Percentiles rank a stretch among this genome's conserved stretches.
Evolutionary conservation across 2,329 filamentous ascomycete species (phyloP).

Genomic region (Scorias spongiosa): DNA sequence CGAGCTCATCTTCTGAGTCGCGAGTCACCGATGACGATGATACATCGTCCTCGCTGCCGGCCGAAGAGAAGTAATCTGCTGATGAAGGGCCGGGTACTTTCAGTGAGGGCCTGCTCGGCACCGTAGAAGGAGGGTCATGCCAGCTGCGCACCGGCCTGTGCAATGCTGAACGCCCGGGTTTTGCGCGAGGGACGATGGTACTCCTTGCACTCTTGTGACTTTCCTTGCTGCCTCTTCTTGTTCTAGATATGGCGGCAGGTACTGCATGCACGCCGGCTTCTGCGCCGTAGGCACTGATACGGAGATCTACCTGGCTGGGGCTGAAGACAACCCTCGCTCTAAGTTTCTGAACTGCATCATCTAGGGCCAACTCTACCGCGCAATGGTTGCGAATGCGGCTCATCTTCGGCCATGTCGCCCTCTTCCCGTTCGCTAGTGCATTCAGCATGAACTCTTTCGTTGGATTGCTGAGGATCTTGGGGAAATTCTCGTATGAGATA

Average conservation of each 20-base stretch:
- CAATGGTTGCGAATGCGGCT: constrained; percentile 74
- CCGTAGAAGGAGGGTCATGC: neutral
- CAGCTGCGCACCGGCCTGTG: neutral
- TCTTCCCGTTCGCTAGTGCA: constrained; percentile 62
- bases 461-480: constrained; percentile 67
- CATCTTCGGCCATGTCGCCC: constrained; percentile 83
- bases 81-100: neutral
- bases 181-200: neutral
- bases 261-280: neutral
- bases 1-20: neutral
- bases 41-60: neutral
- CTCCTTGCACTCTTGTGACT: neutral
- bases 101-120: neutral
- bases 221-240: neutral
- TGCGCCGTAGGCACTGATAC: constrained; percentile 17
- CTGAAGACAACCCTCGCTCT: constrained; percentile 56
- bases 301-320: constrained; percentile 45
- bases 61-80: neutral
- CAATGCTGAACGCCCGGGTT: neutral
- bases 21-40: neutral
- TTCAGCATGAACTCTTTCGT: constrained; percentile 73
- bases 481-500: constrained; percentile 58
- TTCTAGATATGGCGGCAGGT: neutral
- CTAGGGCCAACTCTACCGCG: constrained; percentile 74
- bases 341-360: constrained; percentile 55